Evolutionary conservation across 192 early-diverging fungal species (phyloP), one percentile per base, ranked within the genome.

Genomic region (Dispira parvispora): DNA sequence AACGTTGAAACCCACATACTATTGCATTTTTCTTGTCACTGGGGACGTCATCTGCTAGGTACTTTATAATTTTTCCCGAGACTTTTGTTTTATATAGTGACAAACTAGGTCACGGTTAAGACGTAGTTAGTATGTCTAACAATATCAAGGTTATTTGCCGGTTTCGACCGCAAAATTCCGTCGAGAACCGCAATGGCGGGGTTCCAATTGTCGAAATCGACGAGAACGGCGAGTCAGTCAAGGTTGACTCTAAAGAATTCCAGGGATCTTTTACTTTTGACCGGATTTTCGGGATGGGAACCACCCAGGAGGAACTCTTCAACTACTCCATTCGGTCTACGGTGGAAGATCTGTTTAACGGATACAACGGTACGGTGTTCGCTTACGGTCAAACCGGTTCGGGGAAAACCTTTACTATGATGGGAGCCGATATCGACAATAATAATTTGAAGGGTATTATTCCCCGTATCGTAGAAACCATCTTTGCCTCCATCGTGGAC

Each of bases 341-440:
- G 62, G 87, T 98, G 55, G 90, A 94, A 72, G 92, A 95, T 71
- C 82, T 92, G 50, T 90, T 93, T 80, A 82, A 83, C 50, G 95
- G 97, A 63, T 99, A 98, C 78, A 97, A 99, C 74, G 93, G 94
- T 52, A 98, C 95, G 9, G 95, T 99, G 25, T 99, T 99, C 69
- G 95, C 95, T 43, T 99, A 99, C 71, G 97, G 97, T 68, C 97
- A 99, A 72, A 97, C 95, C 11, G 97, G 97, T 64, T 86, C 83
- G 42, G 97, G 97, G 71, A 99, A 99, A 75, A 92, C 90, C 20
- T 90, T 84, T 69, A 89, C 90, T n/a, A 94, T 93, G 88, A 93
- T 92, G 89, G 95, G 97, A 58, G 81, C 86, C 12, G 90, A 96
- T 65, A 94, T 97, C 69, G 95, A 97, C 67, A 84, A 88, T 67